A percentile compares a stretch with the other conserved stretches of the same genome.
These are phyloP conservation scores for Alternaria triticimaculans DNA, from an alignment of 2,329 filamentous ascomycete species.

Conservation along the genomic window DNA sequence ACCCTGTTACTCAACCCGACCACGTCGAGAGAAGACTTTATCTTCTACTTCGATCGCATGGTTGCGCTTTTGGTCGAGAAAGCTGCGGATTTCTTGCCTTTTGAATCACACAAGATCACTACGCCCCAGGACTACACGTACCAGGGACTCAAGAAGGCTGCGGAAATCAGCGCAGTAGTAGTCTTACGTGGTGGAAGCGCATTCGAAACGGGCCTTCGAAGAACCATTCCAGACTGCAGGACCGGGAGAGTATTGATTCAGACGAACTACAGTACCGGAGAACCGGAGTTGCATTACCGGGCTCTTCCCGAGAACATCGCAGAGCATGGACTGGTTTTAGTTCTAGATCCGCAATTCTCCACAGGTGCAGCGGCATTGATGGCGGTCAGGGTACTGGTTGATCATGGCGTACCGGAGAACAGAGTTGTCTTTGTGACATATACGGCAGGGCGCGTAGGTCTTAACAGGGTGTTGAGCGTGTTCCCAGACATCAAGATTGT, in stretches of 20 bases:
- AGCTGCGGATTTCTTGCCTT: slow-evolving; percentile 64
- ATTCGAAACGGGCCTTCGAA: slow-evolving; percentile 84
- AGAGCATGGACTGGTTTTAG: slow-evolving; percentile 78
- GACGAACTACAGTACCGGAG: slow-evolving; percentile 72
- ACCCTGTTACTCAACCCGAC: slow-evolving; percentile 85
- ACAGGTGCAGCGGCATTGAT: slow-evolving; percentile 86
- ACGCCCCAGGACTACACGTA: slow-evolving; percentile 77
- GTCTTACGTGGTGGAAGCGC: slow-evolving; percentile 88
- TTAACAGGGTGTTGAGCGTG: slow-evolving; percentile 85
- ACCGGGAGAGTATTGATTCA: slow-evolving; percentile 91
- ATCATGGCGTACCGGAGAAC: slow-evolving; percentile 85
- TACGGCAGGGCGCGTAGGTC: slow-evolving; percentile 80
- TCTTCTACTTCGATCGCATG: slow-evolving; percentile 95
- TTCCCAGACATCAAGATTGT: slow-evolving; percentile 89
- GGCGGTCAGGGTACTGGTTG: slow-evolving; percentile 94
- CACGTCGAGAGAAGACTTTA: slow-evolving; percentile 85
- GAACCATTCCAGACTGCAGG: slow-evolving; percentile 90
- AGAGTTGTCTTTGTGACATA: slow-evolving; percentile 94
- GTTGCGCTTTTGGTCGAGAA: slow-evolving; percentile 83
- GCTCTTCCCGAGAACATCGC: slow-evolving; percentile 76
- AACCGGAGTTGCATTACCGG: slow-evolving; percentile 91
- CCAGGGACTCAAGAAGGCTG: slow-evolving; percentile 71
- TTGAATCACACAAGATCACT: slow-evolving; percentile 66
- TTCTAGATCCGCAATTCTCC: slow-evolving; percentile 94
- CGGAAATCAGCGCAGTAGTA: slow-evolving; percentile 74